Evolutionary conservation across 192 early-diverging fungal genomes (phyloP).

Genomic region (Paraglomus occultum): DNA sequence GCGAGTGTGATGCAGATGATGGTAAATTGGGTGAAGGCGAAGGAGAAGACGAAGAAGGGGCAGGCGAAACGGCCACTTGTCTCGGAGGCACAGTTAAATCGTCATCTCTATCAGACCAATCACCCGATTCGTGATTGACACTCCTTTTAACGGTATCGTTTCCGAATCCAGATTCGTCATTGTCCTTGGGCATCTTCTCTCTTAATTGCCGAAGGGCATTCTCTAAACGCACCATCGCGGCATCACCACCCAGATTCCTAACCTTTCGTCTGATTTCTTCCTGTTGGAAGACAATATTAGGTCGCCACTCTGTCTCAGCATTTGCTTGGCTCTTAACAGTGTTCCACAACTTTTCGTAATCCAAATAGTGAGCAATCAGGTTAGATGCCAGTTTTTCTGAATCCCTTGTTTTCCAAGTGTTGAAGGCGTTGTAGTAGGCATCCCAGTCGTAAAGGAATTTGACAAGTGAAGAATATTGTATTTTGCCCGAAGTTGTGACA

Average conservation of each 20-base stretch:
- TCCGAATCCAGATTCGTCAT: background rate
- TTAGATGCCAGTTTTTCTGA: conserved; percentile 55
- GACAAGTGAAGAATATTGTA: background rate
- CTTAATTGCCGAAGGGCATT: conserved; percentile 25
- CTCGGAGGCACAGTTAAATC: background rate
- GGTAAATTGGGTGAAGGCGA: background rate
- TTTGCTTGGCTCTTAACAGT: conserved; percentile 52
- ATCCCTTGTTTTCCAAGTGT: conserved; percentile 69
- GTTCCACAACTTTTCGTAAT: conserved; percentile 64
- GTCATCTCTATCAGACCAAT: background rate
- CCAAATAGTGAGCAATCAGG: conserved; percentile 63
- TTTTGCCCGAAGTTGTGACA: conserved; percentile 22
- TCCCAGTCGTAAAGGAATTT: conserved; percentile 51
- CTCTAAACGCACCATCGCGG: conserved; percentile 41
- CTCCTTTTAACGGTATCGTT: conserved; percentile 13
- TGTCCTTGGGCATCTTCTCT: conserved; percentile 14
- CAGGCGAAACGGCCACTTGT: background rate
- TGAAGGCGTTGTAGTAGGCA: conserved; percentile 57
- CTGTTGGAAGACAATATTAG: conserved; percentile 57
- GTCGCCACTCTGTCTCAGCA: conserved; percentile 56
- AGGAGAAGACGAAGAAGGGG: background rate
- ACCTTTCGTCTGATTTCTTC: conserved; percentile 42
- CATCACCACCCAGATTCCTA: conserved; percentile 47
- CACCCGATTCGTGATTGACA: background rate
- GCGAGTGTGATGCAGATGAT: background rate